A percentile compares a stretch with the other conserved stretches of the same genome.
These are phyloP conservation scores for Wickerhamiella parazyma DNA, from an alignment of 805 yeast genomes.

Conservation along the genomic window DNA sequence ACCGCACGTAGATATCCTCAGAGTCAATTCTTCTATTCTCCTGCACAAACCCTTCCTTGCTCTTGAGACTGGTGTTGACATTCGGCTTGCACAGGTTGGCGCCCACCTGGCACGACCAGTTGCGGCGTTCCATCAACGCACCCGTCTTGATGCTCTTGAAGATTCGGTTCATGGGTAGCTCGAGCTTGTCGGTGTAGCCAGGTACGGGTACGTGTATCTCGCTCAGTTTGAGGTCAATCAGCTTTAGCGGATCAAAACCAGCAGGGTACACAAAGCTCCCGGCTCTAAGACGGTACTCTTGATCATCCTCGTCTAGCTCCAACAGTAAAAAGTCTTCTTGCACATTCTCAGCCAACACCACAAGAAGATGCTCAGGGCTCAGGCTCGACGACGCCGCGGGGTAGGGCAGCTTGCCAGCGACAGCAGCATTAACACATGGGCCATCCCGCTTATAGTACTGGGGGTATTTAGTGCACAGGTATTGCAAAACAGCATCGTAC, in stretches of 20 bases:
- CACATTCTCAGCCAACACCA: conserved; percentile 24
- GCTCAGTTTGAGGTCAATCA: conserved; percentile 41
- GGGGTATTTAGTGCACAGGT: conserved; percentile 37
- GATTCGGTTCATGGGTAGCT: conserved; percentile 52
- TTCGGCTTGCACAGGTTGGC: neutral
- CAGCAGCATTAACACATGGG: neutral
- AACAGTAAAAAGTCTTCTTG: conserved; percentile 53
- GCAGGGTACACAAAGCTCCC: conserved; percentile 53
- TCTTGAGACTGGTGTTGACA: conserved; percentile 27
- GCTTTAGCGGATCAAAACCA: conserved; percentile 53
- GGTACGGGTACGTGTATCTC: conserved; percentile 64
- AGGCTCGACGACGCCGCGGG: neutral
- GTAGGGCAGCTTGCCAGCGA: neutral
- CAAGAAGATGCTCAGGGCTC: conserved; percentile 9
- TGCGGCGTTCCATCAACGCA: neutral
- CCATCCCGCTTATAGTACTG: conserved; percentile 29
- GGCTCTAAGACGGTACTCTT: conserved; percentile 39
- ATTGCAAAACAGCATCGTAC: conserved; percentile 32
- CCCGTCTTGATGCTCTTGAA: conserved; percentile 29
- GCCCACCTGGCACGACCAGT: conserved; percentile 32
- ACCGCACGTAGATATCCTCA: conserved; percentile 35
- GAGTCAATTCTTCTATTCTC: conserved; percentile 28
- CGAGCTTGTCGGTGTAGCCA: conserved; percentile 41
- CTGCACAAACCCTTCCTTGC: conserved; percentile 34
- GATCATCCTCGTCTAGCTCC: conserved; percentile 12